Conservation (phyloP, 2,329 filamentous ascomycete genomes). For the Fusarium haematococcum region DNA sequence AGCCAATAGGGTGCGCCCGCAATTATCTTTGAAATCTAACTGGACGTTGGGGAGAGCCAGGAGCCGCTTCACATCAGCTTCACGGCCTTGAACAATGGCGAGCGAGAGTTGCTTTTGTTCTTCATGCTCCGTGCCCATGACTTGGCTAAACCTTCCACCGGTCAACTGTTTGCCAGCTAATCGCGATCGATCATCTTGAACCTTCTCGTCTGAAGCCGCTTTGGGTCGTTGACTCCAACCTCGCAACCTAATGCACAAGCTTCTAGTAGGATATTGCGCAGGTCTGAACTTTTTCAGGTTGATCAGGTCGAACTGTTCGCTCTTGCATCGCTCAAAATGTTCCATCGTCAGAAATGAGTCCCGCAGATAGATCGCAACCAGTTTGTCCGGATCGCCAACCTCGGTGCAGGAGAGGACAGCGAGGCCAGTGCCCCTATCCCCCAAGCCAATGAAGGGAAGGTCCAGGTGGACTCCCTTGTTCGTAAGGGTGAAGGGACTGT, state of each 20-base stretch:
- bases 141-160: too few relatives aligned
- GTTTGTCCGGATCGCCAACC: not conserved
- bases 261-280: conserved; percentile 1
- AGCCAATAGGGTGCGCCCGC: not conserved
- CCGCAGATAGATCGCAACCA: not conserved
- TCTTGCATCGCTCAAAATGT: conserved; percentile 1
- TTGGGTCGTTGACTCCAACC: not conserved
- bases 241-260: not conserved
- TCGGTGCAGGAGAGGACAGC: conserved; percentile 7
- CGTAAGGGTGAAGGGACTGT: conserved; percentile 7
- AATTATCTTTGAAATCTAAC: fast-evolving
- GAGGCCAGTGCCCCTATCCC: not conserved
- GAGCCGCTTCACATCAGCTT: not conserved
- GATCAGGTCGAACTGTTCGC: not conserved
- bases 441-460: conserved; percentile 1
- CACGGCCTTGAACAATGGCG: not conserved
- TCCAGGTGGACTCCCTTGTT: conserved; percentile 13
- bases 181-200: too few relatives aligned
- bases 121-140: too few relatives aligned
- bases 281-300: not conserved
- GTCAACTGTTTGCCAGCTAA: too few relatives aligned
- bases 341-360: conserved; percentile 12
- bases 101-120: not conserved
- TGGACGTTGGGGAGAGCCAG: not conserved
- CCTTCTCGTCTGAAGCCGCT: too few relatives aligned